Conservation (phyloP, 2,329 filamentous ascomycete genomes). For the Sclerotinia trifoliorum region DNA sequence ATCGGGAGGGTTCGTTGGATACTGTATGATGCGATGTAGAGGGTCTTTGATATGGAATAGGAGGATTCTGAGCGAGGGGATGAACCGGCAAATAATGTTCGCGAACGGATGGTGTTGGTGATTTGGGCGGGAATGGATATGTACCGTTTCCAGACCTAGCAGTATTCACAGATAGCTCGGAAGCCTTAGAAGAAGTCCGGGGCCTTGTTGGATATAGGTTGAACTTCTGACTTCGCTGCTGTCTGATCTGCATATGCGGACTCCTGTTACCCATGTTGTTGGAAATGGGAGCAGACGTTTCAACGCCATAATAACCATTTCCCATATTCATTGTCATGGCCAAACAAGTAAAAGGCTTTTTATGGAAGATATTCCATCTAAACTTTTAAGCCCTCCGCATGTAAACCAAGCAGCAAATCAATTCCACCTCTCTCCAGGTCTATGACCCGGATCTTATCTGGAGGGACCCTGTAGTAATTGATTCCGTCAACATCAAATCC, state of each 20-base stretch:
- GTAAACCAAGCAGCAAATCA: background rate
- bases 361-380: conserved; percentile 20
- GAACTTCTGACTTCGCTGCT: conserved; percentile 37
- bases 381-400: conserved; percentile 11
- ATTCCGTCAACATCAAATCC: conserved; percentile 17
- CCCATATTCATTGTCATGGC: conserved; percentile 30
- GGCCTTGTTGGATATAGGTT: conserved; percentile 35
- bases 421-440: conserved; percentile 25
- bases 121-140: conserved; percentile 26
- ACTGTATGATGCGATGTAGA: conserved; percentile 32
- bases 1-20: conserved; percentile 29
- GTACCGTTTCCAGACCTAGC: conserved; percentile 2
- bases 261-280: conserved; percentile 20
- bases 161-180: conserved; percentile 19
- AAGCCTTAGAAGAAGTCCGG: conserved; percentile 30
- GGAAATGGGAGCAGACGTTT: conserved; percentile 20
- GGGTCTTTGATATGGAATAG: conserved; percentile 28
- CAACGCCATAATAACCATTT: conserved; percentile 31
- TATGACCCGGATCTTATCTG: conserved; percentile 25
- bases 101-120: conserved; percentile 25
- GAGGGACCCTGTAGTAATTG: conserved; percentile 24
- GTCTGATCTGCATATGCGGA: conserved; percentile 25
- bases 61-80: conserved; percentile 11
- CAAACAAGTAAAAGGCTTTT: background rate
- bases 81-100: conserved; percentile 6